Percentiles rank a stretch among this genome's conserved stretches.
phyloP scores from a whole-genome alignment of 179 eudicot genomes.

The Corrigiola litoralis region DNA sequence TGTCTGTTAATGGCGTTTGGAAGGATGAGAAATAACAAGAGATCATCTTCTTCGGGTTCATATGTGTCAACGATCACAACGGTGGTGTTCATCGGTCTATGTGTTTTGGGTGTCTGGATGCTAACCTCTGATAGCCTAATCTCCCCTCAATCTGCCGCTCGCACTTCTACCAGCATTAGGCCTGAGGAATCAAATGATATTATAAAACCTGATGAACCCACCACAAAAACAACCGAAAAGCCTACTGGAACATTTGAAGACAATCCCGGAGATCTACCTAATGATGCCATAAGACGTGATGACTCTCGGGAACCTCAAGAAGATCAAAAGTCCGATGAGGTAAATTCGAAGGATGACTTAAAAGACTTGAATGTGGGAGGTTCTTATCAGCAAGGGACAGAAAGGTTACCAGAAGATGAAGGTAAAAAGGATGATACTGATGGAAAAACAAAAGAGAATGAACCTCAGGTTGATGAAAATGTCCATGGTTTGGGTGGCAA shows the following conservation, averaged over 20 bases:
- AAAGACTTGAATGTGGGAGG: slow-evolving; percentile 21
- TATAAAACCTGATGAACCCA: slow-evolving; percentile 1
- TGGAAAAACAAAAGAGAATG: slow-evolving; percentile 23
- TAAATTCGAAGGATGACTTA: slow-evolving; percentile 10
- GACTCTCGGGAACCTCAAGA: slow-evolving; percentile 20
- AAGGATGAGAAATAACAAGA: slow-evolving; percentile 38
- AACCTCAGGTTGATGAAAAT: slow-evolving; percentile 21
- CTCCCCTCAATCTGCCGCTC: slow-evolving; percentile 37
- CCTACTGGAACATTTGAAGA: slow-evolving; percentile 33
- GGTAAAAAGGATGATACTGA: slow-evolving; percentile 10
- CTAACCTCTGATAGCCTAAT: slow-evolving; percentile 36
- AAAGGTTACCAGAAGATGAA: slow-evolving; percentile 14
- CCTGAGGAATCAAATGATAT: slow-evolving; percentile 14
- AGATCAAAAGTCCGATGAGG: slow-evolving; percentile 15
- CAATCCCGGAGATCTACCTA: slow-evolving; percentile 60
- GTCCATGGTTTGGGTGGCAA: slow-evolving; percentile 28
- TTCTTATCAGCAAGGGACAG: slow-evolving; percentile 19
- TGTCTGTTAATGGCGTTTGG: slow-evolving; percentile 28
- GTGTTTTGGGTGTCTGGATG: slow-evolving; percentile 55
- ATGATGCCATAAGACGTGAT: slow-evolving; percentile 38
- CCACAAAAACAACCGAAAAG: neutral
- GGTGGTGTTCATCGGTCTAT: slow-evolving; percentile 39
- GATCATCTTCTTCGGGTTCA: slow-evolving; percentile 46
- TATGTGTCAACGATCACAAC: slow-evolving; percentile 46
- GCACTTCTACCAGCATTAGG: slow-evolving; percentile 20